These are phyloP conservation scores for Citrus trifoliata DNA, from an alignment of 345 rosid species.

Conservation along the genomic window DNA sequence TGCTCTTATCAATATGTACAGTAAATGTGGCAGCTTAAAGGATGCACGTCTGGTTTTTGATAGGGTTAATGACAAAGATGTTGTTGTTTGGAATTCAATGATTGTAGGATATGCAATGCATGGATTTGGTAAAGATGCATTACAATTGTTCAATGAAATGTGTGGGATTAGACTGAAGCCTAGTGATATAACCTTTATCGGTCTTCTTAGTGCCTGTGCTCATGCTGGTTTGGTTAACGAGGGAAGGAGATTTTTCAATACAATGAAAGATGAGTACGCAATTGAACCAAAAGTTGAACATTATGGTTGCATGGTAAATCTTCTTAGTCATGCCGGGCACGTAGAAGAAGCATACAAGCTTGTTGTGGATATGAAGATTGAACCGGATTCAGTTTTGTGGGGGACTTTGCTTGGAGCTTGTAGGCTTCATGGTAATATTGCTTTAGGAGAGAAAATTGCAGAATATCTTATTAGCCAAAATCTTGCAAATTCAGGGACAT, in stretches of 20 bases:
- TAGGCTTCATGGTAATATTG: slow-evolving; percentile 47
- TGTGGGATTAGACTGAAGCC: slow-evolving; percentile 38
- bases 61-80: slow-evolving; percentile 35
- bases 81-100: slow-evolving; percentile 71
- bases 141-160: slow-evolving; percentile 51
- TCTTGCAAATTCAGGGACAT: slow-evolving; percentile 60
- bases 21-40: slow-evolving; percentile 76
- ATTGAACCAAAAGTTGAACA: slow-evolving; percentile 75
- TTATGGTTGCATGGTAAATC: slow-evolving; percentile 74
- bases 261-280: slow-evolving; percentile 48
- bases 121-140: slow-evolving; percentile 53
- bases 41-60: slow-evolving; percentile 56
- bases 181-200: slow-evolving; percentile 57
- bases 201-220: slow-evolving; percentile 61
- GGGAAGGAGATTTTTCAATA: slow-evolving; percentile 51
- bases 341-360: slow-evolving; percentile 52
- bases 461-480: slow-evolving; percentile 49
- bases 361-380: slow-evolving; percentile 42
- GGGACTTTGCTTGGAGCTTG: slow-evolving; percentile 72
- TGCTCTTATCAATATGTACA: slow-evolving; percentile 73
- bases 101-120: slow-evolving; percentile 67
- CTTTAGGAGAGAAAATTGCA: slow-evolving; percentile 61
- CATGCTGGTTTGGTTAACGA: slow-evolving; percentile 69
- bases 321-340: slow-evolving; percentile 63
- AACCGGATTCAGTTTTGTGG: slow-evolving; percentile 64